A percentile compares a stretch with the other conserved stretches of the same genome.
These are phyloP conservation scores for Fusarium humuli DNA, from an alignment of 2,329 filamentous ascomycete genomes.

Conservation along the genomic window DNA sequence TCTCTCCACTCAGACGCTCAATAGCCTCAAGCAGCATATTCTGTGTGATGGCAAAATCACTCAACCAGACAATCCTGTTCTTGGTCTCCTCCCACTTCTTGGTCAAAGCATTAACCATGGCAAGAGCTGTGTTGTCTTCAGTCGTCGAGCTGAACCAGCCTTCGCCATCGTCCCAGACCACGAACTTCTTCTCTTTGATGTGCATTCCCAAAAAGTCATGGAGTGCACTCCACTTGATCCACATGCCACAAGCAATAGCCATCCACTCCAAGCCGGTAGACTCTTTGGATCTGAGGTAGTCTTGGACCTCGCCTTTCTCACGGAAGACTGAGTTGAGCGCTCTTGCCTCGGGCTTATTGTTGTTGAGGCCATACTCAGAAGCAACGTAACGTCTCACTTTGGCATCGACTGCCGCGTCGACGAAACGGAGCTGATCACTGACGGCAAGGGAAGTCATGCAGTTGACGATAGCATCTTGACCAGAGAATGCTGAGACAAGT, in stretches of 20 bases:
- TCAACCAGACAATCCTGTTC: constrained; percentile 12
- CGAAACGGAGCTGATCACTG: constrained; percentile 8
- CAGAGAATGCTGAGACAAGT: neutral
- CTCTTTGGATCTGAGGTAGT: constrained; percentile 11
- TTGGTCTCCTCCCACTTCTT: constrained; percentile 17
- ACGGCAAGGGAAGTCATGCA: constrained; percentile 21
- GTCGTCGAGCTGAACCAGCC: constrained; percentile 16
- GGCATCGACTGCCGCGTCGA: neutral
- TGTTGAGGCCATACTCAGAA: constrained; percentile 14
- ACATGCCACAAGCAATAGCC: constrained; percentile 18
- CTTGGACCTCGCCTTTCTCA: constrained; percentile 16
- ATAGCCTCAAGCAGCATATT: constrained; percentile 5
- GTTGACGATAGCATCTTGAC: constrained; percentile 3
- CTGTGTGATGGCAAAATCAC: constrained; percentile 12
- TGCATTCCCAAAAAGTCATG: constrained; percentile 17
- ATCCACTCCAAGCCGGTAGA: constrained; percentile 8
- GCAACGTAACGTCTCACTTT: constrained; percentile 10
- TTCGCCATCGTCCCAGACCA: constrained; percentile 11
- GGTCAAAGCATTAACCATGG: neutral
- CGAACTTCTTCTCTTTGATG: constrained; percentile 12
- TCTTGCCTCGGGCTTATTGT: constrained; percentile 11
- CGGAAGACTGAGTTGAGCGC: constrained; percentile 6
- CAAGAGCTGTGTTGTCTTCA: constrained; percentile 9
- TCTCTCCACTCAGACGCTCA: neutral
- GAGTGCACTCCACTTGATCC: constrained; percentile 15